Conservation (phyloP, 164 flowering plant species). For the Protea cynaroides region DNA sequence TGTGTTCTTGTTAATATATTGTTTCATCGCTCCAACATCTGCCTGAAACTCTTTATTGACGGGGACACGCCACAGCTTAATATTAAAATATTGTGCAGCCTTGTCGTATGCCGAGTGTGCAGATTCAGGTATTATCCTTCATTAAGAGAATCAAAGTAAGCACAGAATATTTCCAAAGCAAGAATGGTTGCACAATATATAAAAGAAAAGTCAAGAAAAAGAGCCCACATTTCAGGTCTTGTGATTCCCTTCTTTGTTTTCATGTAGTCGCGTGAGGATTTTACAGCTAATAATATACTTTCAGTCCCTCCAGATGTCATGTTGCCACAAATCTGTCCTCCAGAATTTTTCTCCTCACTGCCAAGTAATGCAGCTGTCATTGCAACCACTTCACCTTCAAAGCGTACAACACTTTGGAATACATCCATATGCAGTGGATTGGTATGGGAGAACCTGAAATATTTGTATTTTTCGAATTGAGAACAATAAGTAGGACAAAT, state of each 20-base stretch:
- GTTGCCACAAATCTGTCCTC: conserved; percentile 94
- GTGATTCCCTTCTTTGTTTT: conserved; percentile 68
- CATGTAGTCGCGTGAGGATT: conserved; percentile 95
- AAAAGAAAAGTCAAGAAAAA: not conserved
- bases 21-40: conserved; percentile 68
- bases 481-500: not conserved
- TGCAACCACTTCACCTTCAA: conserved; percentile 92
- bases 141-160: conserved; percentile 10
- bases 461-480: not conserved
- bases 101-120: conserved; percentile 99
- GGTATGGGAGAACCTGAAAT: conserved; percentile 91
- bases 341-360: conserved; percentile 72
- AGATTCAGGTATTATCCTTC: conserved; percentile 91
- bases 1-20: conserved; percentile 71
- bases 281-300: conserved; percentile 87
- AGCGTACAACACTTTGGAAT: conserved; percentile 75
- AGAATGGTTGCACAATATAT: not conserved
- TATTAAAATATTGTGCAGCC: conserved; percentile 94
- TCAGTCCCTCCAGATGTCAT: conserved; percentile 99
- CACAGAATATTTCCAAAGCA: not conserved
- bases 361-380: conserved; percentile 96
- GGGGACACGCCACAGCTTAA: conserved; percentile 89
- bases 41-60: conserved; percentile 80
- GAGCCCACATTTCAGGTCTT: conserved; percentile 77
- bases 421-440: conserved; percentile 94